A percentile compares a stretch with the other conserved stretches of the same genome.
These are phyloP conservation scores for Pelargonium citronellum DNA, from an alignment of 441 rosid genomes.

Conservation along the genomic window DNA sequence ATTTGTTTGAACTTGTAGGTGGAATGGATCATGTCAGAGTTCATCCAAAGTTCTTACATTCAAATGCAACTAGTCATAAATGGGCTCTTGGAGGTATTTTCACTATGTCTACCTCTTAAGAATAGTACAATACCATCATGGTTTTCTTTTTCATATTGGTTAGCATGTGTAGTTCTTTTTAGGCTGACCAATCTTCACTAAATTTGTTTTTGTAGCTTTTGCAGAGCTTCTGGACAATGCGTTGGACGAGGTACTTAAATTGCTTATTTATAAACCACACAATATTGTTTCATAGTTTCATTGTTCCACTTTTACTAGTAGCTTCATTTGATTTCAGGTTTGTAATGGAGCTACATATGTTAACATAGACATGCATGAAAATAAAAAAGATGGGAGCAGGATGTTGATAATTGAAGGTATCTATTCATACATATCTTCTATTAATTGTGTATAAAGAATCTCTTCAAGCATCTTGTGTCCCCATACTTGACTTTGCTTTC, in stretches of 20 bases:
- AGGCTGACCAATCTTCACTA: not conserved
- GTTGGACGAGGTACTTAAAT: conserved; percentile 63
- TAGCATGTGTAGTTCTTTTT: not conserved
- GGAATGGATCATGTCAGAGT: conserved; percentile 93
- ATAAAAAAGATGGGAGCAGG: conserved; percentile 56
- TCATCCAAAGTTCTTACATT: conserved; percentile 29
- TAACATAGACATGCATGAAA: conserved; percentile 55
- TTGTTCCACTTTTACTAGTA: not conserved
- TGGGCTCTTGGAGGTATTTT: conserved; percentile 93
- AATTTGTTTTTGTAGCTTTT: conserved; percentile 47
- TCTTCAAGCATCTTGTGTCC: not conserved
- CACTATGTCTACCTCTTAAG: not conserved
- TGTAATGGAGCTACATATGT: conserved; percentile 74
- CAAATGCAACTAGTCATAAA: not conserved
- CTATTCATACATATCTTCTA: not conserved
- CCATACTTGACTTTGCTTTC: not conserved
- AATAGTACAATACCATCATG: not conserved
- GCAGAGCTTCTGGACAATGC: conserved; percentile 93
- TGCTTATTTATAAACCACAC: not conserved
- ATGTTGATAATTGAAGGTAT: conserved; percentile 83
- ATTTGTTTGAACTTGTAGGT: conserved; percentile 35
- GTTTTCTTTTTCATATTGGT: not conserved
- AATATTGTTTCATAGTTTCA: not conserved
- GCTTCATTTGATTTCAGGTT: conserved; percentile 36
- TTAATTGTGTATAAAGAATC: not conserved